Conservation (phyloP, 306 rosid species). For the Chamaecrista fasciculata region DNA sequence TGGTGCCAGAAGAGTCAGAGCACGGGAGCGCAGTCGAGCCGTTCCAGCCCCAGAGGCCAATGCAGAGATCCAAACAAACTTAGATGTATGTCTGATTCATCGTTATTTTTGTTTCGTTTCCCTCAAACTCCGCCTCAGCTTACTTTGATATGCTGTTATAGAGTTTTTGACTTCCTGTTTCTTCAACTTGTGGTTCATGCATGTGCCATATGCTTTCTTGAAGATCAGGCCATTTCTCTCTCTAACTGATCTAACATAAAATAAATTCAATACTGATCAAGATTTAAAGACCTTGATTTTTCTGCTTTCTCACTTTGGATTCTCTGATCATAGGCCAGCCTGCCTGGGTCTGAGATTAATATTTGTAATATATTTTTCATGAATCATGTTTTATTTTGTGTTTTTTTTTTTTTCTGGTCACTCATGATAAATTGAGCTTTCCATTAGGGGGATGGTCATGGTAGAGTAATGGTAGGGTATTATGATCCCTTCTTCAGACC, state of each 20-base stretch:
- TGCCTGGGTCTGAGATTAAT: too few relatives aligned
- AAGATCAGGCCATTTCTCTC: not conserved
- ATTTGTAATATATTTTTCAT: not conserved
- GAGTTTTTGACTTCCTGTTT: conserved; percentile 8
- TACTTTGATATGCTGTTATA: not conserved
- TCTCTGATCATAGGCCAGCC: conserved; percentile 18
- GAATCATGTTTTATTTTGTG: not conserved
- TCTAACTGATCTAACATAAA: not conserved
- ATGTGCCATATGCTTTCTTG: not conserved
- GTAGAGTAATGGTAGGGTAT: too few relatives aligned
- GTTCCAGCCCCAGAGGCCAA: conserved; percentile 86
- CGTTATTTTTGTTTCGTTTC: conserved; percentile 9
- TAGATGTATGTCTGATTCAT: conserved; percentile 55
- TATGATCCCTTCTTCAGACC: too few relatives aligned
- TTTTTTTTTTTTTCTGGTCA: conserved; percentile 23
- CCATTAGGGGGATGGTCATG: too few relatives aligned
- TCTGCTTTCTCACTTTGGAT: conserved; percentile 24
- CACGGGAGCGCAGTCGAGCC: conserved; percentile 68
- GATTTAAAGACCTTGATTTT: conserved; percentile 11
- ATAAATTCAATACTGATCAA: not conserved
- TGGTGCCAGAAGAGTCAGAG: conserved; percentile 57
- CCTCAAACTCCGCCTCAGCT: not conserved
- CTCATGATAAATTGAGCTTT: conserved; percentile 2
- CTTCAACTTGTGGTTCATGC: conserved; percentile 14
- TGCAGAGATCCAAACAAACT: conserved; percentile 74